These are phyloP conservation scores for Caloboletus firmus DNA, from an alignment of 1,284 basidiomycete species.

Conservation along the genomic window DNA sequence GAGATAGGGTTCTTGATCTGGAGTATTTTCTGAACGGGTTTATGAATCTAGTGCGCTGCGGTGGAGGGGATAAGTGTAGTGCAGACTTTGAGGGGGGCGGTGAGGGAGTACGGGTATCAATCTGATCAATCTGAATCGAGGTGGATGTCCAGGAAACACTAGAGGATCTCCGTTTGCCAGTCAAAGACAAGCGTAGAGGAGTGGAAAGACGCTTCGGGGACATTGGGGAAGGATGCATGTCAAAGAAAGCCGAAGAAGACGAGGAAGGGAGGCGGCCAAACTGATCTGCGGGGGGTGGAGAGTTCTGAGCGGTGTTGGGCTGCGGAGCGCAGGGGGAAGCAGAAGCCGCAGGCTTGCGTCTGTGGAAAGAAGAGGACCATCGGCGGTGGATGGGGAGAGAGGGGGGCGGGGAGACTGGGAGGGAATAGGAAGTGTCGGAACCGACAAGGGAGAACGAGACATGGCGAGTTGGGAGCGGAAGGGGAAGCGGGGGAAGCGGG, in stretches of 20 bases:
- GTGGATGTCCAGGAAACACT: not conserved
- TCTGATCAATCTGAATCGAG: not conserved
- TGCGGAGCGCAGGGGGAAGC: not conserved
- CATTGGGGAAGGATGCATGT: not conserved
- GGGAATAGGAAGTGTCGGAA: not conserved
- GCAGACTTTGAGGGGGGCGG: not conserved
- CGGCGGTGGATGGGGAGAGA: conserved; percentile 2
- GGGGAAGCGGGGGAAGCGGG: not conserved
- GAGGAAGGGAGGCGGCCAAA: conserved; percentile 3
- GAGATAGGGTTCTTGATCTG: conserved; percentile 19
- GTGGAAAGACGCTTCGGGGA: conserved; percentile 1
- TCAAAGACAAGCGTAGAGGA: conserved; percentile 12
- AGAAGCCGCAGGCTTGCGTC: not conserved
- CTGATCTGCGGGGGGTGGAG: conserved; percentile 2
- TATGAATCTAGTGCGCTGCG: conserved; percentile 13
- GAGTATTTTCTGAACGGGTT: conserved; percentile 23
- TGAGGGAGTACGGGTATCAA: not conserved
- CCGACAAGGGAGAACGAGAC: conserved; percentile 17
- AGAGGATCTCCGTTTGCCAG: conserved; percentile 9
- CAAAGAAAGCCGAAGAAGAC: not conserved
- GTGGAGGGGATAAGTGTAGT: not conserved
- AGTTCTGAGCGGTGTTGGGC: not conserved
- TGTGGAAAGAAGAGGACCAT: conserved; percentile 19
- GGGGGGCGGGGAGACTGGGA: not conserved
- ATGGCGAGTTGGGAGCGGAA: conserved; percentile 1